phyloP scores from a whole-genome alignment of 2,329 filamentous ascomycete species.

The Paecilomyces sp. region DNA sequence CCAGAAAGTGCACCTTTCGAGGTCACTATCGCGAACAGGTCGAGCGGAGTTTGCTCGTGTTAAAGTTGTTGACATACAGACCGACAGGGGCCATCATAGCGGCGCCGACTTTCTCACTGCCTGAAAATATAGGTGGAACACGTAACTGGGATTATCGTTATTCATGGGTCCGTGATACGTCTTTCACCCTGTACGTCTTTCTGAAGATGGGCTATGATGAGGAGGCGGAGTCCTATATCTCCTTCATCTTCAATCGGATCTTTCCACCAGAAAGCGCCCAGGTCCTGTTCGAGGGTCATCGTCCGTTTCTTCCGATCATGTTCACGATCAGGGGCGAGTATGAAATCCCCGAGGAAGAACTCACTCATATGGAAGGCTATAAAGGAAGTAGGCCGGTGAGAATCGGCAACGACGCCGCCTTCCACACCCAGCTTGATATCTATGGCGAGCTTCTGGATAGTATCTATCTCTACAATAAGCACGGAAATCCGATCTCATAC shows the following conservation, averaged over 20 bases:
- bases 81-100: constrained; percentile 72
- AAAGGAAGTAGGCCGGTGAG: constrained; percentile 63
- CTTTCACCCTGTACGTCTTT: constrained; percentile 70
- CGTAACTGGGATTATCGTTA: constrained; percentile 50
- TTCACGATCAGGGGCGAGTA: constrained; percentile 71
- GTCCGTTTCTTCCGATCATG: constrained; percentile 62
- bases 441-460: constrained; percentile 73
- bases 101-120: constrained; percentile 69
- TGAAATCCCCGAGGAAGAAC: constrained; percentile 63
- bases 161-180: constrained; percentile 70
- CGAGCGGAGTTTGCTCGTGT: constrained; percentile 61
- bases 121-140: constrained; percentile 62
- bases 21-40: constrained; percentile 69
- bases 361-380: constrained; percentile 66
- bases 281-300: constrained; percentile 49
- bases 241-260: constrained; percentile 68
- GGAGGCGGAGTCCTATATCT: constrained; percentile 72
- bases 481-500: constrained; percentile 68
- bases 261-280: constrained; percentile 43
- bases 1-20: constrained; percentile 61
- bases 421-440: constrained; percentile 71
- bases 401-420: constrained; percentile 70
- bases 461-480: constrained; percentile 73
- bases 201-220: constrained; percentile 67
- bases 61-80: constrained; percentile 72